Percentiles rank a stretch among this genome's conserved stretches.
Conservation (phyloP, 106 monocot species). For the Platanthera guangdongensis region DNA sequence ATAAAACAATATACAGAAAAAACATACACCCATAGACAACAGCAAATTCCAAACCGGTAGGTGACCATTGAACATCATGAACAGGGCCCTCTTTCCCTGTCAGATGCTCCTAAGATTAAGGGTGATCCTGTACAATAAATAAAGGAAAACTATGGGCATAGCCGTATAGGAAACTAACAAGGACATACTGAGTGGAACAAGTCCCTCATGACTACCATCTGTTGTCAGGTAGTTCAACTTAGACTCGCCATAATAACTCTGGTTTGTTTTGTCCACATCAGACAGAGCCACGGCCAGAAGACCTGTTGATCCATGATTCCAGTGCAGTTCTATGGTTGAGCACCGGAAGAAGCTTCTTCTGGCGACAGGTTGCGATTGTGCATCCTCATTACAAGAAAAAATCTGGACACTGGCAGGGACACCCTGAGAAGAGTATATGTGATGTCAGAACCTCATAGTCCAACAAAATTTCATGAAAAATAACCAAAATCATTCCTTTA, state of each 20-base stretch:
- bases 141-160: neutral
- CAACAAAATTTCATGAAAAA: neutral
- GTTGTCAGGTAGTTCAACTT: conserved; percentile 89
- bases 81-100: conserved; percentile 93
- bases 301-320: conserved; percentile 74
- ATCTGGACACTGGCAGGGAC: conserved; percentile 93
- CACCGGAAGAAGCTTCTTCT: conserved; percentile 88
- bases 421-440: conserved; percentile 35
- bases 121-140: neutral
- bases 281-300: conserved; percentile 69
- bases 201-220: conserved; percentile 82
- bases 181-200: conserved; percentile 70
- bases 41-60: conserved; percentile 77
- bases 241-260: conserved; percentile 99
- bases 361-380: conserved; percentile 59
- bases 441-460: conserved; percentile 2
- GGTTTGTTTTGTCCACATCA: conserved; percentile 94
- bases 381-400: conserved; percentile 67
- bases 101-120: conserved; percentile 9
- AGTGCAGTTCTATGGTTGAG: conserved; percentile 70
- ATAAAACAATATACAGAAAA: neutral
- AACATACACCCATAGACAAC: conserved; percentile 94
- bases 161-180: neutral
- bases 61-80: conserved; percentile 96
- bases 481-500: neutral